Percentiles rank a stretch among this genome's conserved stretches.
These are phyloP conservation scores for Aschersonia sp. DNA, from an alignment of 2,329 filamentous ascomycete species.

Conservation along the genomic window DNA sequence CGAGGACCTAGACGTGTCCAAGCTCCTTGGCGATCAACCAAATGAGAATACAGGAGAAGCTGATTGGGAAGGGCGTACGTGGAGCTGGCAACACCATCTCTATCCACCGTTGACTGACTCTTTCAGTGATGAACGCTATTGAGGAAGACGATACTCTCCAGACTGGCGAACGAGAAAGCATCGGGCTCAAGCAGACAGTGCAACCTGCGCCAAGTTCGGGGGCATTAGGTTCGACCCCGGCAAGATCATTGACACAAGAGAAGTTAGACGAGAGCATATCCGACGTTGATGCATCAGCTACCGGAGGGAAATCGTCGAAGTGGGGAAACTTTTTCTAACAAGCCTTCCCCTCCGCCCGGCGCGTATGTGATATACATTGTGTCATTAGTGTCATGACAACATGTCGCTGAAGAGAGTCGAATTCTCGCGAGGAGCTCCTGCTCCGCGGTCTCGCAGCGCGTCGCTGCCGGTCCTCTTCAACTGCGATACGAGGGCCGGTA, in stretches of 20 bases:
- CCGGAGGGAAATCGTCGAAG: too few species aligned
- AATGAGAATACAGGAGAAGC: constrained; percentile 61
- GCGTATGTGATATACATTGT: constrained; percentile 5
- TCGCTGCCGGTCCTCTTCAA: constrained; percentile 17
- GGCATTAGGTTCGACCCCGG: constrained; percentile 2
- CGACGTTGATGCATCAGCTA: background rate
- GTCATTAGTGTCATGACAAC: constrained; percentile 31
- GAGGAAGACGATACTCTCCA: constrained; percentile 47
- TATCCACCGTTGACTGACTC: too few species aligned
- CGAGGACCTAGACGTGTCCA: constrained; percentile 75
- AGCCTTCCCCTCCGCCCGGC: too few species aligned
- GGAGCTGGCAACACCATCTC: background rate
- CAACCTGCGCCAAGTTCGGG: constrained; percentile 13
- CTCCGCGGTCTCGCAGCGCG: constrained; percentile 1
- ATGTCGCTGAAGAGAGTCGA: constrained; percentile 39
- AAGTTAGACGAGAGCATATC: constrained; percentile 3
- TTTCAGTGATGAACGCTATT: constrained; percentile 48
- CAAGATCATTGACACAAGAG: constrained; percentile 4
- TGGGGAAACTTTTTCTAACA: constrained; percentile 35
- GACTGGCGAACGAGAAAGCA: constrained; percentile 21
- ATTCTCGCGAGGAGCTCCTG: background rate
- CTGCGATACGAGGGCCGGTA: constrained; percentile 41
- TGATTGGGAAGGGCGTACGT: constrained; percentile 75
- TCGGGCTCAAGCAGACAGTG: constrained; percentile 12
- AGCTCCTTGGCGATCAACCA: constrained; percentile 50